A percentile compares a stretch with the other conserved stretches of the same genome.
Evolutionary conservation across 352 stramenopile species (phyloP).

Genomic region (Thalassiosira oceanica): DNA sequence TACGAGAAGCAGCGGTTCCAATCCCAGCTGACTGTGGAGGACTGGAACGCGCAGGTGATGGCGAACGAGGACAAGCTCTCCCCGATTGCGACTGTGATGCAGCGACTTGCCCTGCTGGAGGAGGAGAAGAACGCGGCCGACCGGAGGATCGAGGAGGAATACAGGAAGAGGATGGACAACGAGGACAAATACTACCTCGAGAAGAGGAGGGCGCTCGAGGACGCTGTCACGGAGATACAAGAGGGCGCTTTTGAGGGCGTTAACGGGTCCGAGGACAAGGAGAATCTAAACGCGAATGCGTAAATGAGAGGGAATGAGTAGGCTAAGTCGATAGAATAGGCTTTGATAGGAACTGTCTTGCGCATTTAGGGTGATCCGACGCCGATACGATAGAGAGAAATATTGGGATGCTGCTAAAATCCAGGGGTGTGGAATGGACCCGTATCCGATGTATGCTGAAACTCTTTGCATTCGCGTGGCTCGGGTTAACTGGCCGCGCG

Average conservation of each 20-base stretch:
- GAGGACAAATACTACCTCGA: conserved; percentile 75
- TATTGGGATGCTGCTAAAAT: no score
- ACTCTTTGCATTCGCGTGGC: no score
- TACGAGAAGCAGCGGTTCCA: conserved; percentile 60
- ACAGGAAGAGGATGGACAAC: conserved; percentile 55
- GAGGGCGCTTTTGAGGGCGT: conserved; percentile 31
- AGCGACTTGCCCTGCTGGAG: conserved; percentile 71
- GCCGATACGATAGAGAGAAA: no score
- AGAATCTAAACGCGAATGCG: no score
- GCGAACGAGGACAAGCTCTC: conserved; percentile 62
- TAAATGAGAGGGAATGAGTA: background rate
- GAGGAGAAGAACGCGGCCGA: conserved; percentile 71
- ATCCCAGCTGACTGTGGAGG: conserved; percentile 56
- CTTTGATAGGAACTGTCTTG: background rate
- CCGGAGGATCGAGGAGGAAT: conserved; percentile 73
- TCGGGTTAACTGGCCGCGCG: no score
- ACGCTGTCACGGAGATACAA: conserved; percentile 64
- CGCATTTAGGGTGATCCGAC: background rate
- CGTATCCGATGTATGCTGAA: no score
- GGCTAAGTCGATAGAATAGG: background rate
- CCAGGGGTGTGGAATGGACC: no score
- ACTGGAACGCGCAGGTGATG: conserved; percentile 75
- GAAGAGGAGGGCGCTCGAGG: conserved; percentile 68
- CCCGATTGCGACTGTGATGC: conserved; percentile 62
- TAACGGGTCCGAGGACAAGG: conserved; percentile 1